Evolutionary conservation across 768 basidiomycete genomes (phyloP).

Genomic region (Pisolithus microcarpus): DNA sequence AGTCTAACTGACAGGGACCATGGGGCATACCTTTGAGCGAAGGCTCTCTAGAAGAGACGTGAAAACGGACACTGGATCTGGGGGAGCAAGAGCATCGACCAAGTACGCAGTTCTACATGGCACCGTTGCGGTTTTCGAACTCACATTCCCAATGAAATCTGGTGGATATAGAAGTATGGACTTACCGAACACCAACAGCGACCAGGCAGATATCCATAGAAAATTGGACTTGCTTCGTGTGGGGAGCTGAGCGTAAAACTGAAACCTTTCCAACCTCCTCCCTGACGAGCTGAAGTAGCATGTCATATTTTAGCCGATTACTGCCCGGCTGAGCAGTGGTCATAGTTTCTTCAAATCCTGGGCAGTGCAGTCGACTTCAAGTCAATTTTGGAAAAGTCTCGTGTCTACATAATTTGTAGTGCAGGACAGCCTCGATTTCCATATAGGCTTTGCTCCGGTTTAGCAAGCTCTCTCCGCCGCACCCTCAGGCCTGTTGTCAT

Average conservation of each 20-base stretch:
- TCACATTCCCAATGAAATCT: too few species aligned
- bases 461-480: too few species aligned
- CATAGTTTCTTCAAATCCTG: too few species aligned
- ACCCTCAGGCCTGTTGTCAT: too few species aligned
- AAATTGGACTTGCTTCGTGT: slow-evolving; percentile 23
- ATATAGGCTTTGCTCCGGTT: too few species aligned
- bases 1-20: not conserved
- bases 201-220: slow-evolving; percentile 37
- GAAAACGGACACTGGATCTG: slow-evolving; percentile 28
- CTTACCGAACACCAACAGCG: slow-evolving; percentile 37
- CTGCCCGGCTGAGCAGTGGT: not conserved
- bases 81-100: slow-evolving; percentile 39
- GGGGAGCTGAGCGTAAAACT: slow-evolving; percentile 6
- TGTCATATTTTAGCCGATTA: slow-evolving; percentile 2
- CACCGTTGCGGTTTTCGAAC: not conserved
- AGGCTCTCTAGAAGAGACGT: slow-evolving; percentile 32
- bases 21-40: slow-evolving; percentile 30
- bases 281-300: slow-evolving; percentile 16
- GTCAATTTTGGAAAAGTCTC: too few species aligned
- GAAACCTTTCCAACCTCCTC: slow-evolving; percentile 5
- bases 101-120: slow-evolving; percentile 40
- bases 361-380: too few species aligned
- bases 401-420: too few species aligned
- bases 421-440: too few species aligned
- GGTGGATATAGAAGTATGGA: not conserved